Percentiles rank a stretch among this genome's conserved stretches.
These are phyloP conservation scores for Cylindrotheca fusiformis DNA, from an alignment of 108 stramenopile genomes.

Conservation along the genomic window DNA sequence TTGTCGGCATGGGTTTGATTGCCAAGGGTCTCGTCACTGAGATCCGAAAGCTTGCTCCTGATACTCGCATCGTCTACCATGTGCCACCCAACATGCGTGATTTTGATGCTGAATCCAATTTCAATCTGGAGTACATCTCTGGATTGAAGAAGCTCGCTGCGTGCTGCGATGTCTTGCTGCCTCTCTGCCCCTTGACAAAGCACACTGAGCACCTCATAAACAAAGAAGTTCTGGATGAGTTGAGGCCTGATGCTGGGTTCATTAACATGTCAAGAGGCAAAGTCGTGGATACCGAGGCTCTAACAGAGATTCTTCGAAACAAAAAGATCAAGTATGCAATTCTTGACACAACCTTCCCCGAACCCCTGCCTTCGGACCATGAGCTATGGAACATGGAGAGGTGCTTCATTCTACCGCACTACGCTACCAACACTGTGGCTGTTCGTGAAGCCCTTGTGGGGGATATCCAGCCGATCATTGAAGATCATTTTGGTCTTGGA, in stretches of 20 bases:
- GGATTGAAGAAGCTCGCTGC: constrained; percentile 21
- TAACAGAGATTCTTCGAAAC: constrained; percentile 22
- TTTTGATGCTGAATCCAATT: constrained; percentile 25
- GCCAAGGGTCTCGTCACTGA: constrained; percentile 35
- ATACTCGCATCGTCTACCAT: constrained; percentile 46
- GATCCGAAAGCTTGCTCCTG: constrained; percentile 42
- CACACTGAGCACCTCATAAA: constrained; percentile 42
- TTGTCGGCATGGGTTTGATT: constrained; percentile 61
- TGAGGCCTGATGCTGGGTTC: constrained; percentile 32
- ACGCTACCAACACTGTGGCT: constrained; percentile 55
- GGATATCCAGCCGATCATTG: constrained; percentile 48
- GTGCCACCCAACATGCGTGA: constrained; percentile 29
- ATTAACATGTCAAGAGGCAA: constrained; percentile 66
- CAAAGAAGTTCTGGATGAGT: constrained; percentile 18
- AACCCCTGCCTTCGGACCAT: constrained; percentile 55
- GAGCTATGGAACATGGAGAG: constrained; percentile 42
- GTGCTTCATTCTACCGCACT: constrained; percentile 58
- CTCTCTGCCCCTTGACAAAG: constrained; percentile 44
- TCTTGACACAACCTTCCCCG: constrained; percentile 58
- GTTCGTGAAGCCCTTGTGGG: constrained; percentile 55
- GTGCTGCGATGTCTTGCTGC: constrained; percentile 50
- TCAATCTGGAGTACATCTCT: constrained; percentile 21
- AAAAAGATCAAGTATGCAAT: constrained; percentile 45
- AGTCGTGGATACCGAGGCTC: constrained; percentile 51
- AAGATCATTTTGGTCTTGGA: constrained; percentile 36